These are phyloP conservation scores for Clathrospora elynae DNA, from an alignment of 2,329 filamentous ascomycete species.

Conservation along the genomic window DNA sequence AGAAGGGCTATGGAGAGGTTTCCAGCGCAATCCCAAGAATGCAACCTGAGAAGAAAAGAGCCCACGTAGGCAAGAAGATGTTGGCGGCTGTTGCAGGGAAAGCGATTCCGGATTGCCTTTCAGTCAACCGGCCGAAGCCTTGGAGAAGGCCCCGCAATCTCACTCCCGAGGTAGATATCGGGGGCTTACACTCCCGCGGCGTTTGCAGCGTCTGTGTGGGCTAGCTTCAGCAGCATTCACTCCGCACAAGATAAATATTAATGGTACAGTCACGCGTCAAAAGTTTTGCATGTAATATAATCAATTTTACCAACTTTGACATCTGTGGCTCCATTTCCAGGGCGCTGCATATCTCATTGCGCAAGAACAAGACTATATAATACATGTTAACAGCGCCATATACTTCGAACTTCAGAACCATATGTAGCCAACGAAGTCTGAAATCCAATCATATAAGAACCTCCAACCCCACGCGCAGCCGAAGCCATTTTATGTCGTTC, in stretches of 20 bases:
- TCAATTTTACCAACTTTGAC: too few species aligned
- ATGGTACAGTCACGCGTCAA: too few species aligned
- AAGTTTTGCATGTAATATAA: too few species aligned
- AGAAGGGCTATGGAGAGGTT: constrained; percentile 1
- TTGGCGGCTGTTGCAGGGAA: constrained; percentile 23
- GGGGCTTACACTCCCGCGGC: constrained; percentile 15
- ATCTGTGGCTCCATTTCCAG: constrained; percentile 5
- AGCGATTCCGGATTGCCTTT: constrained; percentile 19
- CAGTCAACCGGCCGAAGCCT: constrained; percentile 8
- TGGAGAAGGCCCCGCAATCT: constrained; percentile 8
- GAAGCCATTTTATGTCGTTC: constrained; percentile 21
- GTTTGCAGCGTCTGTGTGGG: constrained; percentile 10
- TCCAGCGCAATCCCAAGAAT: not conserved
- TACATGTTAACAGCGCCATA: constrained; percentile 38
- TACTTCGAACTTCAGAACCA: constrained; percentile 27
- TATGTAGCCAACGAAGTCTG: constrained; percentile 30
- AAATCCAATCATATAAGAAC: constrained; percentile 29
- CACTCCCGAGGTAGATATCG: constrained; percentile 18
- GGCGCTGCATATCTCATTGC: constrained; percentile 25
- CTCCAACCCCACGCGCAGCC: constrained; percentile 22
- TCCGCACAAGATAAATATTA: too few species aligned
- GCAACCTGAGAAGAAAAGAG: not conserved
- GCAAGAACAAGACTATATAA: constrained; percentile 35
- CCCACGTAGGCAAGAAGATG: constrained; percentile 11
- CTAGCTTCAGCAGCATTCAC: not conserved